phyloP scores from a whole-genome alignment of 2,329 filamentous ascomycete genomes.

The Periconia digitata region DNA sequence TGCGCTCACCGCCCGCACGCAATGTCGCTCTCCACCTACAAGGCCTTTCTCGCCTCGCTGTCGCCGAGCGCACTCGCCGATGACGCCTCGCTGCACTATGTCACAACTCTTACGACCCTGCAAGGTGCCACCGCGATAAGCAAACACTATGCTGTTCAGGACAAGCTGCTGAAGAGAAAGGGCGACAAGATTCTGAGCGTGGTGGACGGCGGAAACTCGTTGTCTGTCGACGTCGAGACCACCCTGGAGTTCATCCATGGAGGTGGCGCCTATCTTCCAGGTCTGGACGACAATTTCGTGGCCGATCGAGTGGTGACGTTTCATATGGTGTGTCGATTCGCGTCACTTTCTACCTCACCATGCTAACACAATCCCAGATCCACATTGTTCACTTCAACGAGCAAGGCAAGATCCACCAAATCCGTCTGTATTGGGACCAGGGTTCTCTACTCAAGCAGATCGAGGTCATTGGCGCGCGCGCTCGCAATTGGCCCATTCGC shows the following conservation, averaged over 20 bases:
- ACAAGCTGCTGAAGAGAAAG: conserved; percentile 79
- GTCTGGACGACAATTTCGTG: conserved; percentile 92
- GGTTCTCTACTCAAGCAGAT: conserved; percentile 88
- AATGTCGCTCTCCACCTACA: conserved; percentile 47
- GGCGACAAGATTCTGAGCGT: conserved; percentile 73
- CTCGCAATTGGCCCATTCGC: conserved; percentile 92
- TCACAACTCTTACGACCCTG: conserved; percentile 80
- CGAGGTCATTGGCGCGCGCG: conserved; percentile 87
- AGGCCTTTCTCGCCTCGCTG: conserved; percentile 49
- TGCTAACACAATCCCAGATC: conserved; percentile 28
- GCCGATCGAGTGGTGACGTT: conserved; percentile 77
- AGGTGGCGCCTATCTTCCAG: conserved; percentile 84
- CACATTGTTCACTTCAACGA: conserved; percentile 86
- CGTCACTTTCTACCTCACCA: background rate
- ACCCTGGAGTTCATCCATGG: conserved; percentile 77
- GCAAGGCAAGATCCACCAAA: conserved; percentile 77
- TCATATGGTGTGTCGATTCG: conserved; percentile 67
- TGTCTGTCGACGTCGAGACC: conserved; percentile 80
- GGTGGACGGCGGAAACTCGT: conserved; percentile 69
- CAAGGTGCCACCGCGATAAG: conserved; percentile 73
- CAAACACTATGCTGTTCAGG: conserved; percentile 74
- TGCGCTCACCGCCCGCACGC: conserved; percentile 11
- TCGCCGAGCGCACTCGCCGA: conserved; percentile 46
- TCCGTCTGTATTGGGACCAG: conserved; percentile 95
- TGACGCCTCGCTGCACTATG: conserved; percentile 67